Evolutionary conservation across 768 basidiomycete genomes (phyloP), one percentile per base, ranked within the genome.

Genomic region (button mushroom (Agaricus bisporus)): DNA sequence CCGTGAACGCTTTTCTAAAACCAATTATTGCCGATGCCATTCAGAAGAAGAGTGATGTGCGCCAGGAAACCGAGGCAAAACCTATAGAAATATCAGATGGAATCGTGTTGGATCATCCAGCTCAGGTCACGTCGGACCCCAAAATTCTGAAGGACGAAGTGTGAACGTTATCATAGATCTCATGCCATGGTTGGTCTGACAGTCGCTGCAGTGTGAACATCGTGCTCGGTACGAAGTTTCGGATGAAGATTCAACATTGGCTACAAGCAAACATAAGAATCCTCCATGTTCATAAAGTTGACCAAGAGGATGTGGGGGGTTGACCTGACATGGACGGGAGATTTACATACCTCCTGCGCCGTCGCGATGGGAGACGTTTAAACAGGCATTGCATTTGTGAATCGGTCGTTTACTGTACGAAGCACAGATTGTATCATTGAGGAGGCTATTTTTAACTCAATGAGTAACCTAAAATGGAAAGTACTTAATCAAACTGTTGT

Each of bases 81-180:
- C 51, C 51, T 2, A 55, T 59, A 20, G 56, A 65, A n/a, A n/a
- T n/a, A n/a, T n/a, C n/a, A 1, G 77, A 81, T 12, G 72, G 73
- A 5, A 81, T 79, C 0, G 65, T 84, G 38, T 66, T 85, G 32
- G 82, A 82, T 57, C 76, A 83, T 65, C 64, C 85, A 42, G 76
- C 82, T 29, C 68, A 70, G 22, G 60, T 74, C 41, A 81, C 82
- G 3, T 14, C 44, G 70, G 75, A 78, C 58, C 71, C 70, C n/a
- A 66, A 69, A 18, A 66, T 81, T 41, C 58, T 81, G 55, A 73
- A 73, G 58, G 79, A 80, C 51, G 77, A 74, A 56, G 72, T 70
- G 73, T 75, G 53, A 28, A 68, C 48, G 3, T 38, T 6, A 35
- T 45, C 5, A n/a, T 4, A n/a, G 9, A 1, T 47, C 37, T 8